A percentile compares a stretch with the other conserved stretches of the same genome.
Evolutionary conservation across 2,329 filamentous ascomycete species (phyloP).

Genomic region (Colletotrichum plurivorum): DNA sequence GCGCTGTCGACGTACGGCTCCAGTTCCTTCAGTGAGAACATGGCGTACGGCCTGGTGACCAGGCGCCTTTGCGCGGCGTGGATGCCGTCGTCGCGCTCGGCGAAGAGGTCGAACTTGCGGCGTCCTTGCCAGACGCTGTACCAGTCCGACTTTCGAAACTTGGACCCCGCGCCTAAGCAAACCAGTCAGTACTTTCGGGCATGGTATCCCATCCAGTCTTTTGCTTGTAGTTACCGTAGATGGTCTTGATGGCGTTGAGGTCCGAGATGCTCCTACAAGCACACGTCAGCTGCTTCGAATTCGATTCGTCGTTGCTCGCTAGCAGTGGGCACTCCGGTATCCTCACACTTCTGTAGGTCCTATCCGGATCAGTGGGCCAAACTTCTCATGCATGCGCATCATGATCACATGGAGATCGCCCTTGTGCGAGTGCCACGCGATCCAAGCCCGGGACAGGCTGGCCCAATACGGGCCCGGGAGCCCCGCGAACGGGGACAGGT

Average conservation of each 20-base stretch:
- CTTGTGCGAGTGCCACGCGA: conserved; percentile 20
- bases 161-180: conserved; percentile 16
- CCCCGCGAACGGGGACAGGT: conserved; percentile 8
- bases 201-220: neutral
- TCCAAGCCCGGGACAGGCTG: conserved; percentile 16
- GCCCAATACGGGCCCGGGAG: conserved; percentile 20
- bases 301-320: neutral
- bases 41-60: conserved; percentile 20
- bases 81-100: conserved; percentile 19
- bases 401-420: conserved; percentile 25
- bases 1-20: conserved; percentile 29
- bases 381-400: conserved; percentile 13
- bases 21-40: conserved; percentile 20
- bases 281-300: no score
- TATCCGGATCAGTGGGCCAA: conserved; percentile 15
- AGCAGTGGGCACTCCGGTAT: neutral
- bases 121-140: conserved; percentile 29
- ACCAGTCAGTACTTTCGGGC: no score
- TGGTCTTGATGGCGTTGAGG: conserved; percentile 14
- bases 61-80: conserved; percentile 23
- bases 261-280: conserved; percentile 22
- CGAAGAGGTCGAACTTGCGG: conserved; percentile 25
- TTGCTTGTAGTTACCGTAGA: conserved; percentile 1
- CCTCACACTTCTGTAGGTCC: conserved; percentile 24
- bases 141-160: conserved; percentile 27